Percentiles rank a stretch among this genome's conserved stretches.
These are phyloP conservation scores for Cruciata laevipes DNA, from an alignment of 257 asterid species.

Conservation along the genomic window DNA sequence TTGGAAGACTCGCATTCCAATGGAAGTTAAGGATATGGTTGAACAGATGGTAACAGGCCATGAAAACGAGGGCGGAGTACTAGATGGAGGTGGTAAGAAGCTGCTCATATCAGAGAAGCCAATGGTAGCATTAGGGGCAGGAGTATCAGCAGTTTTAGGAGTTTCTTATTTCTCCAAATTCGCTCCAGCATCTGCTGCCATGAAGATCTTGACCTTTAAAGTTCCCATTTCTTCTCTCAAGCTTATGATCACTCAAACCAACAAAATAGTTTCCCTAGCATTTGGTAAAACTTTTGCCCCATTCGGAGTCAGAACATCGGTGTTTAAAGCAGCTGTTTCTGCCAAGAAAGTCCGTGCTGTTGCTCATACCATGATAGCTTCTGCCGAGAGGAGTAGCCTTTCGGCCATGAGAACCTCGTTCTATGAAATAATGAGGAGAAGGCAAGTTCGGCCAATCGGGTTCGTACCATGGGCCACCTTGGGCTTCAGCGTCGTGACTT, in stretches of 20 bases:
- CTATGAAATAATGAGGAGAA: constrained; percentile 72
- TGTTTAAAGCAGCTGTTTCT: constrained; percentile 50
- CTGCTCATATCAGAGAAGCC: constrained; percentile 62
- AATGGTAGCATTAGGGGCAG: constrained; percentile 87
- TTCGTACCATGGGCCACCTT: constrained; percentile 75
- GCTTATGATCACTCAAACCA: constrained; percentile 53
- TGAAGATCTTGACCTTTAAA: constrained; percentile 57
- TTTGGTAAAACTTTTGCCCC: constrained; percentile 56
- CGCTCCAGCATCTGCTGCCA: constrained; percentile 56
- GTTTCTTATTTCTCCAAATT: constrained; percentile 75
- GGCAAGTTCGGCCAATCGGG: constrained; percentile 45
- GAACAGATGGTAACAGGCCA: constrained; percentile 45
- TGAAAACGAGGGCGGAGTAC: constrained; percentile 30
- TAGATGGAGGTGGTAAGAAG: constrained; percentile 28
- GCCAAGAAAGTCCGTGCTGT: constrained; percentile 76
- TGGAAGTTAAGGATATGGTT: constrained; percentile 52
- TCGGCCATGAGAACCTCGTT: constrained; percentile 85
- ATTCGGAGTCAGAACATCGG: constrained; percentile 44
- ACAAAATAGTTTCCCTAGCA: constrained; percentile 51
- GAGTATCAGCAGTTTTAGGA: constrained; percentile 86
- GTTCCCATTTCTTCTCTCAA: constrained; percentile 57
- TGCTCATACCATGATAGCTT: constrained; percentile 71
- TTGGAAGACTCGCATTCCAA: constrained; percentile 61
- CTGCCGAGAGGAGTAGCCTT: constrained; percentile 82
- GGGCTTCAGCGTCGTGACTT: constrained; percentile 76